Evolutionary conservation across 441 rosid species (phyloP), one percentile per base, ranked within the genome.

Genomic region (Cnidoscolus chayamansa): DNA sequence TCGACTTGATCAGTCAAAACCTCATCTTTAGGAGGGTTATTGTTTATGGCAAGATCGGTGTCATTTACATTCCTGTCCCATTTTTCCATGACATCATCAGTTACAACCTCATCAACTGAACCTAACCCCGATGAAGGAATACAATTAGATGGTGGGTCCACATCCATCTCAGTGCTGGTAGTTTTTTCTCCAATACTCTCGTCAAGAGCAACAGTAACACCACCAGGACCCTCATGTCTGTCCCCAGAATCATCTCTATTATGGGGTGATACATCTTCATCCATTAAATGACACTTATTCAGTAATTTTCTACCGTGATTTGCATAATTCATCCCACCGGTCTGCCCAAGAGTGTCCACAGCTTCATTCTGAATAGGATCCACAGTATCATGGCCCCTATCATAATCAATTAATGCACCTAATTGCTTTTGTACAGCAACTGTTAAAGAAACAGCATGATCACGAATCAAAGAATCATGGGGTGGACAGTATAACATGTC

Each of bases 361-460:
- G 62, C 25, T 76, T 72, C 77, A 43, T 78, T 71, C 72, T 53
- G 69, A 64, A 19, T 37, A 31, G 71, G 31, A 70, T 71, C 77
- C 20, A 16, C 70, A 57, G 48, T 43, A 61, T 57, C 37, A 59
- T 32, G 60, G 69, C 76, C 51, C 58, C 79, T 74, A 71, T 62
- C 73, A 1, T 55, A 75, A 81, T 47, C 69, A 70, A 78, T 63
- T 17, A 74, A 59, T 13, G 84, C 79, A 80, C 74, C 79, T 76
- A 90, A 79, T 78, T 88, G 87, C 81, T 82, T 86, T 73, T 86
- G 90, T 54, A 91, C 83, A 70, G 72, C 75, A 66, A 85, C 86
- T 7, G 90, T 87, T 61, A 91, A 76, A 62, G 98, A 89, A 76
- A 84, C 73, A 64, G 94, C 95, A 75, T 89, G 86, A 83, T 94